Base-by-base conservation (phyloP, 768 basidiomycete genomes). In the Hemileccinum impolitum region DNA sequence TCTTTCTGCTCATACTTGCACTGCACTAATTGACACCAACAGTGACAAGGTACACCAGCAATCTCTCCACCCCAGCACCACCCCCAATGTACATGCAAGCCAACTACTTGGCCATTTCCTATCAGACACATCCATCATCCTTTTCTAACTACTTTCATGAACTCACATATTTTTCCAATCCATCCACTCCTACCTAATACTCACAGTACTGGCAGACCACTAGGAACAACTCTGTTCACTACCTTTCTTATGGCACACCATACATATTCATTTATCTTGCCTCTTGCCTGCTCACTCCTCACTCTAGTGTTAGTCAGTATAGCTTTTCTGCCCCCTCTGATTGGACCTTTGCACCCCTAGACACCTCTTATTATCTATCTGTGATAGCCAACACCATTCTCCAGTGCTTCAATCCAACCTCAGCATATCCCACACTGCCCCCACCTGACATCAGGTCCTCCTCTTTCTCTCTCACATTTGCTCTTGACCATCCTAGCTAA, bases 391-490 rank as follows among this genome's bases (percentile, higher is more conserved):
- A 81, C 48, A 79, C 85, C 3, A 58, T 90, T 19, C 75, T 88
- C 45, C 85, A 85, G 48, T 78, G 79, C 13, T 76, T 79, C 28
- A 66, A 74, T 4, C 82, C 86, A n/a, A 74, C 74, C 15, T 71
- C 75, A 3, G 75, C 80, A 2, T 90, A 90, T 67, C 87, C 86
- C 3, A 87, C 87, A 2, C 84, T 84, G 19, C 84, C 86, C 1
- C 74, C 75, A 14, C 84, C 84, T 1, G 76, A 76, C 12, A 80
- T 86, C 35, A 77, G 71, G 32, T 72, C 75, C n/a, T 79, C 77
- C 1, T 85, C 87, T 1, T 90, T 87, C 14, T 90, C 88, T 12
- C 78, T 89, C 48, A 87, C 88, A 5, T 75, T 75, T 63, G 89
- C 89, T 3, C 76, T 91, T 19, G 86, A 84, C 6, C 67, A 72